A percentile compares a stretch with the other conserved stretches of the same genome.
phyloP scores from a whole-genome alignment of 495 filamentous ascomycete genomes.

The Penicillium desertorum region DNA sequence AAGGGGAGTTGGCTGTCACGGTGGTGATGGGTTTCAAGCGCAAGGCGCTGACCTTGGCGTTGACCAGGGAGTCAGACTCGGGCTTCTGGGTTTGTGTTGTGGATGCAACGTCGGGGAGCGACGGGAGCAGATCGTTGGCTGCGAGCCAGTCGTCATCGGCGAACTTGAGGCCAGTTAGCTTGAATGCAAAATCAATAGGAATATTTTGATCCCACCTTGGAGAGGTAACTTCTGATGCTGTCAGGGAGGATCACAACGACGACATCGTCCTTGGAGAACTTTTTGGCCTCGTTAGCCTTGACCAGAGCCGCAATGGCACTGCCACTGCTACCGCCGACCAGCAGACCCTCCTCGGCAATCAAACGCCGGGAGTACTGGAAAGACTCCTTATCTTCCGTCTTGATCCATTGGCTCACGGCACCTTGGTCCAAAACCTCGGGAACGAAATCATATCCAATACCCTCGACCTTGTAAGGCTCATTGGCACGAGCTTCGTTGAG shows the following conservation, averaged over 20 bases:
- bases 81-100: constrained; percentile 38
- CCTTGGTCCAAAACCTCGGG: constrained; percentile 86
- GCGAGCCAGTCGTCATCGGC: constrained; percentile 98
- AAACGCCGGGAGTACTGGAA: constrained; percentile 85
- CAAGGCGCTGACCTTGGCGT: constrained; percentile 74
- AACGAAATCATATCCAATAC: constrained; percentile 98
- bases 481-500: constrained; percentile 79
- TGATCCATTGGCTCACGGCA: constrained; percentile 92
- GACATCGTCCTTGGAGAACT: constrained; percentile 71
- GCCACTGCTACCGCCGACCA: constrained; percentile 93
- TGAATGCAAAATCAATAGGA: background rate
- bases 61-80: constrained; percentile 59
- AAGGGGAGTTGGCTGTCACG: constrained; percentile 63
- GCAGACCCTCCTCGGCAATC: constrained; percentile 90
- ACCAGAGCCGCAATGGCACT: constrained; percentile 87
- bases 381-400: constrained; percentile 89
- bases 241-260: constrained; percentile 92
- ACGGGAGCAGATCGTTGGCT: constrained; percentile 81
- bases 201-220: constrained; percentile 57
- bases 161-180: constrained; percentile 53
- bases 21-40: constrained; percentile 91
- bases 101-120: constrained; percentile 52
- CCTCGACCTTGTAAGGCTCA: constrained; percentile 94
- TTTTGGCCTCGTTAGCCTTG: constrained; percentile 71
- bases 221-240: constrained; percentile 96